Evolutionary conservation across 208 protist species (phyloP), one percentile per base, ranked within the genome.

Genomic region (Leishmania amazonensis): DNA sequence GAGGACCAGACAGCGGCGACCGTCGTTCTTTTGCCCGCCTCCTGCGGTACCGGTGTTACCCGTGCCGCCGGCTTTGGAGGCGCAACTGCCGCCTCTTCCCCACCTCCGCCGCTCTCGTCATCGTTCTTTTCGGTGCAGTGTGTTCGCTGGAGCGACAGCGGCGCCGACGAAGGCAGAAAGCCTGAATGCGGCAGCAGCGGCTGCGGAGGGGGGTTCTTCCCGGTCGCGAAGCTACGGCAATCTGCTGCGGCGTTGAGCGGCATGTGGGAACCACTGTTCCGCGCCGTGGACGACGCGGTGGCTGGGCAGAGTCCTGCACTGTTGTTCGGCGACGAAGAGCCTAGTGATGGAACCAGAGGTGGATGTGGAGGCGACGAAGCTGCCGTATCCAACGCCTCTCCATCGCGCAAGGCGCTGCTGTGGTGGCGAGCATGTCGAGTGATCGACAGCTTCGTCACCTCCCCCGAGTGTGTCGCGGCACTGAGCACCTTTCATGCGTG

Each of bases 241-340:
- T 91, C 90, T 3, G 49, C 73, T 38, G 74, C 72, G 4, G 81
- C 87, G 31, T 62, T 91, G 24, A 89, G 87, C 76, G 92, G 92
- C 53, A 85, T 91, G 62, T 96, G 92, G 92, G 92, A 96, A 74
- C 90, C 90, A 0, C 82, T 96, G 4, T 93, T 94, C 76, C 53
- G n/a, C 54, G 64, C 7, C 8, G 83, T 96, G 64, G 92, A 96
- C 70, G 81, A 84, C 49, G 73, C 28, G 9, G 58, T 89, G 9
- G 54, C 83, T 19, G 49, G 54, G 31, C 54, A 67, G 57, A 31
- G 28, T 35, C 54, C 75, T 49, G 7, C 51, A 64, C 40, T 49
- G 13, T n/a, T 58, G 31, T 3, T 76, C 51, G 53, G 53, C 35
- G 47, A 24, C 24, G 73, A 62, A 28, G 73, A 58, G 19, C 24